phyloP scores from a whole-genome alignment of 2,329 filamentous ascomycete species.

The Aspergillus oerlinghausenensis region DNA sequence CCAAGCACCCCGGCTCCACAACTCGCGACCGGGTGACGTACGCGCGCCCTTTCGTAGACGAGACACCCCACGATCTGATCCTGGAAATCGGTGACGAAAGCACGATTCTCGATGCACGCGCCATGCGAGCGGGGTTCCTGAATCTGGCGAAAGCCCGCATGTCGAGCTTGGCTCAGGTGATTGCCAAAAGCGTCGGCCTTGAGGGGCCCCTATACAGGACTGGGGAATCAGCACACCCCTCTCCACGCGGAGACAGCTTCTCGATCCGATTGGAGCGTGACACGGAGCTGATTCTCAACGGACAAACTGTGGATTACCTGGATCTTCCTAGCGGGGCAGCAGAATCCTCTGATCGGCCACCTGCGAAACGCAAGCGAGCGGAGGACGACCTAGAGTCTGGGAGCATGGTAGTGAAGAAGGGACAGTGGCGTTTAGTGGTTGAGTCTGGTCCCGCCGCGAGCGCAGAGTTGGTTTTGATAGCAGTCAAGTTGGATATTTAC shows the following conservation, averaged over 20 bases:
- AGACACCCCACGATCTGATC: constrained; percentile 66
- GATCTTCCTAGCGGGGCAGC: constrained; percentile 8
- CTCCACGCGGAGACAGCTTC: constrained; percentile 54
- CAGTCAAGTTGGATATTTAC: constrained; percentile 71
- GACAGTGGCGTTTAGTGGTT: constrained; percentile 69
- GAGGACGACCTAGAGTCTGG: constrained; percentile 21
- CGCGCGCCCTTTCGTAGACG: constrained; percentile 79
- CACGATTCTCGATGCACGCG: constrained; percentile 52
- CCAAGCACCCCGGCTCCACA: not conserved
- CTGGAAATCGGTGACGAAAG: constrained; percentile 71
- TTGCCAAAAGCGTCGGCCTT: constrained; percentile 75
- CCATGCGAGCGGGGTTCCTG: constrained; percentile 66
- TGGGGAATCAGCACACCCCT: not conserved
- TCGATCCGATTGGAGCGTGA: constrained; percentile 57
- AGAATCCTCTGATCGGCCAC: not conserved
- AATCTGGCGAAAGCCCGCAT: constrained; percentile 66
- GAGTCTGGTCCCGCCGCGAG: constrained; percentile 46
- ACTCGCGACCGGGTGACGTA: constrained; percentile 65
- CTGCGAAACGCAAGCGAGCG: constrained; percentile 13
- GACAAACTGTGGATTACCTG: constrained; percentile 21
- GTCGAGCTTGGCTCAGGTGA: constrained; percentile 68
- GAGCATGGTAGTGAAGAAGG: constrained; percentile 61
- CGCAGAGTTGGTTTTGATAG: constrained; percentile 68
- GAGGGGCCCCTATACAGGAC: not conserved
- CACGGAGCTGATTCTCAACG: constrained; percentile 41